Evolutionary conservation across 768 basidiomycete genomes (phyloP).

Genomic region (Plicaturopsis crispa): DNA sequence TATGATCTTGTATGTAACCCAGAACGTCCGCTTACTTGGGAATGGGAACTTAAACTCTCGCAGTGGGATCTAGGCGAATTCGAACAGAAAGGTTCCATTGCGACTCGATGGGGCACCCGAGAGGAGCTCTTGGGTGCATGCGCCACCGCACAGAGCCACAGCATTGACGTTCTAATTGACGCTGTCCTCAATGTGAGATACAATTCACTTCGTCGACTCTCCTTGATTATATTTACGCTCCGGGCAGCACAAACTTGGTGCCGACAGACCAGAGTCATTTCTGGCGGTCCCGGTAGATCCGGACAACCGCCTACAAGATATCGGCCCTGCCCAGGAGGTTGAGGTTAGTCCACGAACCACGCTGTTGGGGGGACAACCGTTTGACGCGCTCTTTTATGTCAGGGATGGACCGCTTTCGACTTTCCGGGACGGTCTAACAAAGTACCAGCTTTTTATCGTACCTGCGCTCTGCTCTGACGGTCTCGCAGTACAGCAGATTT

Average conservation of each 20-base stretch:
- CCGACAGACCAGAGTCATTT: conserved; percentile 67
- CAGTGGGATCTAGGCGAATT: conserved; percentile 91
- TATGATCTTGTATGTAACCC: conserved; percentile 73
- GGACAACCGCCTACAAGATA: conserved; percentile 53
- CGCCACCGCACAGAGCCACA: conserved; percentile 53
- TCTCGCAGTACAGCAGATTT: not conserved
- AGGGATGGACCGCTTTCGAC: conserved; percentile 87
- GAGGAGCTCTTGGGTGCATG: conserved; percentile 71
- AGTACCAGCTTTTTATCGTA: conserved; percentile 29
- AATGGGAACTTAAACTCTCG: not conserved
- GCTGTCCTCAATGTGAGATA: conserved; percentile 82
- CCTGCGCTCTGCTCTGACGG: not conserved
- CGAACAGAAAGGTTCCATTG: conserved; percentile 58
- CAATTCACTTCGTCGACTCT: no score
- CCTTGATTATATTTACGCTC: no score
- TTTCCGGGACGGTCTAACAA: conserved; percentile 72
- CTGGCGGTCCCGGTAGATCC: conserved; percentile 64
- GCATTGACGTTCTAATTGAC: conserved; percentile 75
- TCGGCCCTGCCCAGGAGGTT: conserved; percentile 56
- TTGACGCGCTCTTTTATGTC: conserved; percentile 4
- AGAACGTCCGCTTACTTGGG: not conserved
- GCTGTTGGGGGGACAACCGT: not conserved
- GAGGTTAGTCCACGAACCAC: conserved; percentile 36
- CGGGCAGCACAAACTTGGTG: conserved; percentile 87
- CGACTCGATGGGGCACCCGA: conserved; percentile 85